These are phyloP conservation scores for Geotrichum siamense DNA, from an alignment of 1,139 yeast species.

Conservation along the genomic window DNA sequence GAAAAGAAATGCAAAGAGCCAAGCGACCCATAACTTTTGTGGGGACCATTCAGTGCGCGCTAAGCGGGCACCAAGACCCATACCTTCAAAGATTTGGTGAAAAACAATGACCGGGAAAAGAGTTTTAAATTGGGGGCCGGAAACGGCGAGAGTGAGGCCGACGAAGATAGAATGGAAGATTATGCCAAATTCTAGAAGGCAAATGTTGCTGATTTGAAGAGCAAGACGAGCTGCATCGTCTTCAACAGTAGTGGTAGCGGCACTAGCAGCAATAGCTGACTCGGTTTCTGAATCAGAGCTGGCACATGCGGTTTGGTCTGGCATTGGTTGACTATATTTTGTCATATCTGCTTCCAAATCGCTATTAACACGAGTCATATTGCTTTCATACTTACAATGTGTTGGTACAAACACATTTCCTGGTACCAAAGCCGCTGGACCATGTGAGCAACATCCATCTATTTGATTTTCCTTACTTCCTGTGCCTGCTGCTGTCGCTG, in stretches of 20 bases:
- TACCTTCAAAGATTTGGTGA: conserved; percentile 90
- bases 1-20: conserved; percentile 52
- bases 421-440: conserved; percentile 22
- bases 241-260: conserved; percentile 2
- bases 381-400: not conserved
- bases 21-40: conserved; percentile 45
- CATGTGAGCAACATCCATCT: conserved; percentile 23
- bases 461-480: conserved; percentile 16
- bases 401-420: conserved; percentile 14
- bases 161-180: conserved; percentile 75
- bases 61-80: conserved; percentile 83
- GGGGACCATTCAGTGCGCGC: conserved; percentile 66
- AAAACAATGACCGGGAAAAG: conserved; percentile 74
- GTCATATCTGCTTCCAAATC: conserved; percentile 1
- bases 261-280: not conserved
- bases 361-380: not conserved
- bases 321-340: not conserved
- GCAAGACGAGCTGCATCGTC: conserved; percentile 17
- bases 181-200: conserved; percentile 70
- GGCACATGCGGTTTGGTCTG: not conserved
- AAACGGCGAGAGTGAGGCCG: conserved; percentile 66
- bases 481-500: no score
- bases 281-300: not conserved
- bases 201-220: conserved; percentile 41
- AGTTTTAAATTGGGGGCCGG: conserved; percentile 68